These are phyloP conservation scores for Sarocladium oryzae DNA, from an alignment of 2,329 filamentous ascomycete genomes.

Conservation along the genomic window DNA sequence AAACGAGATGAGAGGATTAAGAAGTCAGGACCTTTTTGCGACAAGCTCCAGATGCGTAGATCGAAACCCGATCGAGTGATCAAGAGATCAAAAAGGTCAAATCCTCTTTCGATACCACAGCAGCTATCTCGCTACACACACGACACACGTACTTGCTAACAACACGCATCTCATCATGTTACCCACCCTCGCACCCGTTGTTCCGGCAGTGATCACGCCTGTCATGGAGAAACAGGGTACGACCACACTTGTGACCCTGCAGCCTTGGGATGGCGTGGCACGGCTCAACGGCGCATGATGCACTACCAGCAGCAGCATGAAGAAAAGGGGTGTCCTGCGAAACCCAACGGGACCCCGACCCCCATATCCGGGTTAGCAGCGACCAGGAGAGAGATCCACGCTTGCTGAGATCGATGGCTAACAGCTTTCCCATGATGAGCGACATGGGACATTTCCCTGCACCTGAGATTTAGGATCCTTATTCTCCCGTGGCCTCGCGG, in stretches of 20 bases:
- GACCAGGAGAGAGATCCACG: background rate
- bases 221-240: background rate
- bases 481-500: too few relatives aligned
- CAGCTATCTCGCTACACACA: too few relatives aligned
- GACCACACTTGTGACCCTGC: background rate
- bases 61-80: too few relatives aligned
- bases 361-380: background rate
- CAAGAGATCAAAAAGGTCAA: too few relatives aligned
- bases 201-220: background rate
- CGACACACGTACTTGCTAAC: too few relatives aligned
- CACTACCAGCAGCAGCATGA: too few relatives aligned
- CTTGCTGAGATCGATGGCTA: background rate
- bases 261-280: background rate
- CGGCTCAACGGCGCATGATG: too few relatives aligned
- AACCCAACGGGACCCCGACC: background rate
- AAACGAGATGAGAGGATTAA: too few relatives aligned
- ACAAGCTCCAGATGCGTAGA: too few relatives aligned
- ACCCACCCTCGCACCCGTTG: background rate
- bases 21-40: too few relatives aligned
- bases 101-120: too few relatives aligned
- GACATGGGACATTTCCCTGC: background rate
- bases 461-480: background rate
- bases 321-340: background rate
- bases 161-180: too few relatives aligned
- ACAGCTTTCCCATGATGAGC: background rate